A percentile compares a stretch with the other conserved stretches of the same genome.
These are phyloP conservation scores for Middelhovenomyces tepae DNA, from an alignment of 805 yeast species.

Conservation along the genomic window DNA sequence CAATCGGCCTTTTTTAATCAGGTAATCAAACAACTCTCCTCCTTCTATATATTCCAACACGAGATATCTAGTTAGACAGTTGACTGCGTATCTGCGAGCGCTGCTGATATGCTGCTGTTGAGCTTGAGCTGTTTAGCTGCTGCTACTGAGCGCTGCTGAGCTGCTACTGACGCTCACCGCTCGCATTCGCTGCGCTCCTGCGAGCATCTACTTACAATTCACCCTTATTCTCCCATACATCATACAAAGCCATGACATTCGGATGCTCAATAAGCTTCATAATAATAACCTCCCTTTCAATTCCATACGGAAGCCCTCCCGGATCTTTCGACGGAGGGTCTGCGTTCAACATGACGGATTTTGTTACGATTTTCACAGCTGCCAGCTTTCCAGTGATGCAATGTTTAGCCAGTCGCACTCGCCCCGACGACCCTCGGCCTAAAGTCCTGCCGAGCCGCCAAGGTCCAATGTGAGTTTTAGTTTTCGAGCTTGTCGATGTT, in stretches of 20 bases:
- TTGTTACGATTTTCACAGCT: slow-evolving; percentile 94
- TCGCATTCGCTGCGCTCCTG: no score
- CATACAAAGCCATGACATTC: slow-evolving; percentile 85
- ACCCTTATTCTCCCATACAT: slow-evolving; percentile 96
- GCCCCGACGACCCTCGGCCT: slow-evolving; percentile 95
- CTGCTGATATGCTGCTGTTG: no score
- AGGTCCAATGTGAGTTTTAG: slow-evolving; percentile 72
- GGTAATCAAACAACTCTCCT: slow-evolving; percentile 88
- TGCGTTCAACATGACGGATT: slow-evolving; percentile 50
- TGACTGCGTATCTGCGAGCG: no score
- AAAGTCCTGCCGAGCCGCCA: slow-evolving; percentile 94
- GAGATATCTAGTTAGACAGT: slow-evolving; percentile 46
- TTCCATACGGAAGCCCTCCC: slow-evolving; percentile 83
- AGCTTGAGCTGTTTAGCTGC: no score
- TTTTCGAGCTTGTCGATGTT: slow-evolving; percentile 29
- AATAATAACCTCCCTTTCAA: slow-evolving; percentile 93
- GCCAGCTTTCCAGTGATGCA: slow-evolving; percentile 79
- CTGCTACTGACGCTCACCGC: no score
- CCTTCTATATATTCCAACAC: slow-evolving; percentile 95
- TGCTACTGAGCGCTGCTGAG: no score
- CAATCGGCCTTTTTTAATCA: slow-evolving; percentile 80
- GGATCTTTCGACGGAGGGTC: slow-evolving; percentile 29
- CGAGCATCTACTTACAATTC: slow-evolving; percentile 40
- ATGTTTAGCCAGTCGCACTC: slow-evolving; percentile 88
- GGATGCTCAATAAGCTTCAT: slow-evolving; percentile 94